Evolutionary conservation across 306 rosid species (phyloP).

Genomic region (Styphnolobium japonicum): DNA sequence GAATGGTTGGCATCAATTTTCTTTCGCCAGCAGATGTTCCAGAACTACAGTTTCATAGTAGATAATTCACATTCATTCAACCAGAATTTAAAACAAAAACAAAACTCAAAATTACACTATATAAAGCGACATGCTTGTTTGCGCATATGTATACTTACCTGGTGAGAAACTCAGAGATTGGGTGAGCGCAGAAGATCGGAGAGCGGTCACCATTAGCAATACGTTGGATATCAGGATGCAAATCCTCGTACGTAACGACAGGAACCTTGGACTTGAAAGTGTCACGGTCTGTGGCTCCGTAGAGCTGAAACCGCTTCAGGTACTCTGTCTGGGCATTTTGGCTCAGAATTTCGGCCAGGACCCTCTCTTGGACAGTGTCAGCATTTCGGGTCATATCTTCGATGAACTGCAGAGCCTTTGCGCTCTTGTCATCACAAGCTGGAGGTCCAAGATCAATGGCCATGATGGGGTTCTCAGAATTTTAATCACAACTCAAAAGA

Average conservation of each 20-base stretch:
- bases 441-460: constrained; percentile 44
- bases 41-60: constrained; percentile 46
- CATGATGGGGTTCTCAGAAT: constrained; percentile 31
- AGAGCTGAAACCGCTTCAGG: constrained; percentile 51
- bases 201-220: constrained; percentile 84
- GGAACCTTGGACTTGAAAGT: constrained; percentile 68
- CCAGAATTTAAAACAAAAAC: neutral
- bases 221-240: constrained; percentile 66
- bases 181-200: constrained; percentile 63
- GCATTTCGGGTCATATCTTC: constrained; percentile 55
- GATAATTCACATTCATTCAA: neutral
- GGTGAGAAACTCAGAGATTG: constrained; percentile 84
- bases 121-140: neutral
- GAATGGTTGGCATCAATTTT: constrained; percentile 82
- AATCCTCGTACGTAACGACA: constrained; percentile 68
- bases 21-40: constrained; percentile 91
- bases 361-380: constrained; percentile 49
- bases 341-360: constrained; percentile 53
- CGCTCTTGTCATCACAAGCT: constrained; percentile 43
- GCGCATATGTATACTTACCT: constrained; percentile 62
- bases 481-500: neutral
- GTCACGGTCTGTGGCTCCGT: constrained; percentile 62
- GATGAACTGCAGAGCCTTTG: constrained; percentile 62
- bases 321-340: constrained; percentile 70
- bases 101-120: neutral